A percentile compares a stretch with the other conserved stretches of the same genome.
Conservation (phyloP, 352 stramenopile genomes). For the Globisporangium canariense region DNA sequence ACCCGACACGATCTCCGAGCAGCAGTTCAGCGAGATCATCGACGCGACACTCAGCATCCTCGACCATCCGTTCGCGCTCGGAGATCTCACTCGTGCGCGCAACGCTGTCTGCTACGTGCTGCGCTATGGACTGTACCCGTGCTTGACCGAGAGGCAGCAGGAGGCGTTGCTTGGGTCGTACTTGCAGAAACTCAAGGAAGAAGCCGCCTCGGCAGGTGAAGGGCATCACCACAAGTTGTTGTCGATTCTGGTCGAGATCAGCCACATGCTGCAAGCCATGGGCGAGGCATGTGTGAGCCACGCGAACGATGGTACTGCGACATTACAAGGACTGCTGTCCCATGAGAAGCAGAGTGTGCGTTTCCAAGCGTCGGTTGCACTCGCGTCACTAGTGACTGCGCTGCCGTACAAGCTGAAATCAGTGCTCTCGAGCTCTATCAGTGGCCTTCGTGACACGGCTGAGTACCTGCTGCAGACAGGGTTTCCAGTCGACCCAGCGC, state of each 20-base stretch:
- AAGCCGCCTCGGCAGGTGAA: conserved; percentile 24
- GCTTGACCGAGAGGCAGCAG: conserved; percentile 68
- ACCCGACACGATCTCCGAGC: conserved; percentile 52
- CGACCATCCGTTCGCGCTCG: conserved; percentile 67
- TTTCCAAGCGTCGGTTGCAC: conserved; percentile 59
- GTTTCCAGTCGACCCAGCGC: conserved; percentile 22
- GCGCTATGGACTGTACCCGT: conserved; percentile 56
- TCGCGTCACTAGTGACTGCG: conserved; percentile 60
- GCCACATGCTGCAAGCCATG: conserved; percentile 67
- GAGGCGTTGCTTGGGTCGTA: conserved; percentile 58
- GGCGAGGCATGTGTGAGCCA: conserved; percentile 55
- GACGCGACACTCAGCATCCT: conserved; percentile 62
- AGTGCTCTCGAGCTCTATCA: conserved; percentile 40
- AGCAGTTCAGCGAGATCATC: conserved; percentile 66
- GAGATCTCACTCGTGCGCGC: conserved; percentile 70
- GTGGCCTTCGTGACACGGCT: conserved; percentile 38
- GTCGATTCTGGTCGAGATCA: conserved; percentile 54
- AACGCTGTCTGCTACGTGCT: conserved; percentile 77
- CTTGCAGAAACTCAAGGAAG: conserved; percentile 45
- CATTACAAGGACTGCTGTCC: conserved; percentile 42
- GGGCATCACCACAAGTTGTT: conserved; percentile 70
- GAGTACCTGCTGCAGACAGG: conserved; percentile 33
- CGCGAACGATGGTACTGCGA: conserved; percentile 29
- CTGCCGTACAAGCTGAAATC: conserved; percentile 62
- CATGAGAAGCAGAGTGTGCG: conserved; percentile 79